Base-by-base conservation (phyloP, 257 asterid genomes). In the Solanum medicagineum region DNA sequence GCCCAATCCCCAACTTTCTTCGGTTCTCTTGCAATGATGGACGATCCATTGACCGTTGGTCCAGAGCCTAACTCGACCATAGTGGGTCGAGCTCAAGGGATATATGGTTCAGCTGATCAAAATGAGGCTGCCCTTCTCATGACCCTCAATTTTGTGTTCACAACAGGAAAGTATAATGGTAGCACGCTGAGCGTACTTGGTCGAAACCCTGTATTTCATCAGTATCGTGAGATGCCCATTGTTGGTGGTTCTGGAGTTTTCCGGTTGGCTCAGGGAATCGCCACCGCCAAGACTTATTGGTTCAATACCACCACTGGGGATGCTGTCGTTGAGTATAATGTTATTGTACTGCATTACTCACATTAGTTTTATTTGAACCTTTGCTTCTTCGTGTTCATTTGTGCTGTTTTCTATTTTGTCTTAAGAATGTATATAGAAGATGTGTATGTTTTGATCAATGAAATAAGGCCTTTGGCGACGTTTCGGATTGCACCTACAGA, bases 61-160 rank as follows among this genome's bases (percentile, higher is more conserved):
- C 92, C 93, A 0, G 86, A 68, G 24, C 71, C 69, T 54, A 66
- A 49, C 10, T 89, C 93, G 15, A 45, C 57, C 77, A 79, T 88
- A 82, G n/a, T 89, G 17, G 95, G 94, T 20, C 89, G 94, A 49
- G 89, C 90, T 15, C 92, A 89, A 63, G 93, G 94, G 26, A 56
- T 91, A 10, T 74, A 84, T 66, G 87, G 81, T 49, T 82, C 87
- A 0, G 49, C 94, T 40, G 87, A 90, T 2, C 83, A 89, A 70
- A 29, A 53, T 3, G 89, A 85, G 44, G 12, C 81, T 8, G 81
- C 53, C 10, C 81, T 65, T 32, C 90, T 86, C 9, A 89, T 90
- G 92, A 87, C 87, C 36, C 69, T 88, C 20, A 86, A 86, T 22
- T 22, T 88, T 26, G 89, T 80, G 53, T 91, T 90, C 84, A 91